Evolutionary conservation across 495 filamentous ascomycete species (phyloP).

Genomic region (Penicillium psychrofluorescens): DNA sequence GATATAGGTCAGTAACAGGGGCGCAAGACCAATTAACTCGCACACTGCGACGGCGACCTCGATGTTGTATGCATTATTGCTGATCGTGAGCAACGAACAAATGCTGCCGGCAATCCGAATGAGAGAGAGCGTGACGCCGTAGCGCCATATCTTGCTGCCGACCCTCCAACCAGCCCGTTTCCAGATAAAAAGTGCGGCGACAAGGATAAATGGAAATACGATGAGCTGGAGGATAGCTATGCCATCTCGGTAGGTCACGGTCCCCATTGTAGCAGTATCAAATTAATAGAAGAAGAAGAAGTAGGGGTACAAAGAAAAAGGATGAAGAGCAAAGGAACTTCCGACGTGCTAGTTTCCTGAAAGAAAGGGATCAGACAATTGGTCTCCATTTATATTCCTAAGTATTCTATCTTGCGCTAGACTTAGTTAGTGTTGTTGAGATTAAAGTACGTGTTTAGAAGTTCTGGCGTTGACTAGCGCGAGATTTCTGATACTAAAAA

Average conservation of each 20-base stretch:
- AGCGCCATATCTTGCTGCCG: constrained; percentile 22
- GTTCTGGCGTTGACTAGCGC: no score
- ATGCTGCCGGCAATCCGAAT: constrained; percentile 23
- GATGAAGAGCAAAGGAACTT: neutral
- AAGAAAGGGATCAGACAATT: no score
- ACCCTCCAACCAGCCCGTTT: constrained; percentile 20
- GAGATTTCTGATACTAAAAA: no score
- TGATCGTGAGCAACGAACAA: constrained; percentile 12
- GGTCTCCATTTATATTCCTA: no score
- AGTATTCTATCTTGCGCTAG: no score
- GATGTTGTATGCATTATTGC: constrained; percentile 10
- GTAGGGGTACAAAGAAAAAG: neutral
- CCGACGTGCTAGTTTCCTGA: neutral
- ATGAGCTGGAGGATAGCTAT: constrained; percentile 26
- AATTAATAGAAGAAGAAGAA: neutral
- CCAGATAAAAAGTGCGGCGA: constrained; percentile 18
- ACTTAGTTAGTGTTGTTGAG: no score
- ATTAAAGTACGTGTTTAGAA: no score
- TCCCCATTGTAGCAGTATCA: constrained; percentile 9
- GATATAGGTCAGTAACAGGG: constrained; percentile 19
- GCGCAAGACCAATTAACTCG: constrained; percentile 24
- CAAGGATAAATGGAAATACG: constrained; percentile 17
- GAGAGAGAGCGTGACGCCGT: constrained; percentile 20
- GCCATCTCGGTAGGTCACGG: constrained; percentile 14
- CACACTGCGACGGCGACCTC: constrained; percentile 15